These are phyloP conservation scores for Pseudomonodictys pantanalensis DNA, from an alignment of 495 filamentous ascomycete genomes.

Conservation along the genomic window DNA sequence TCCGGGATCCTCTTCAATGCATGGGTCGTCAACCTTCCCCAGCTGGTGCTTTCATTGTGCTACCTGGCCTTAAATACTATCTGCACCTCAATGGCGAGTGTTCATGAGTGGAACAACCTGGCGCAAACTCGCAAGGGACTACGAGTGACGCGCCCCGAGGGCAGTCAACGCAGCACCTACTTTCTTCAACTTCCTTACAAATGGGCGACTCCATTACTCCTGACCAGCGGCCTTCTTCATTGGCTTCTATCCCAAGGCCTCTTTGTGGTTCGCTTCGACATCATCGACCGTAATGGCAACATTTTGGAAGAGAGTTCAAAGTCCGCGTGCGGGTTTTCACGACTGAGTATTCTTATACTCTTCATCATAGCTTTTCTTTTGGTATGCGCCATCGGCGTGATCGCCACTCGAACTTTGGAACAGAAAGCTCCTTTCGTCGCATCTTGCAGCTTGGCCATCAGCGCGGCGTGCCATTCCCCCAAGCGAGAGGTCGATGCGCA, in stretches of 20 bases:
- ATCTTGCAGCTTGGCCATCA: constrained; percentile 48
- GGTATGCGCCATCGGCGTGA: constrained; percentile 7
- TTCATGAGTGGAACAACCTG: constrained; percentile 37
- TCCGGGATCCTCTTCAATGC: constrained; percentile 23
- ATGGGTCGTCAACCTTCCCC: constrained; percentile 46
- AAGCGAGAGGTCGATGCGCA: constrained; percentile 14
- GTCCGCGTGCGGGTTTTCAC: constrained; percentile 34
- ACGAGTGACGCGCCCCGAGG: constrained; percentile 48
- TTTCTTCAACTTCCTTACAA: constrained; percentile 49
- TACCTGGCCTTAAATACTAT: constrained; percentile 48
- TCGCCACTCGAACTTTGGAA: constrained; percentile 30
- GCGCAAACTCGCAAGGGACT: constrained; percentile 40
- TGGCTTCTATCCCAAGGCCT: constrained; percentile 46
- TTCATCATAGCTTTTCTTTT: constrained; percentile 38
- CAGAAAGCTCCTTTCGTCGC: constrained; percentile 45
- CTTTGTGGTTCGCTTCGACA: constrained; percentile 36
- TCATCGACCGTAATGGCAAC: neutral
- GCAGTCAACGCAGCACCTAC: constrained; percentile 45
- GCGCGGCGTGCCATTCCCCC: constrained; percentile 49
- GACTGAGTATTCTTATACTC: constrained; percentile 37
- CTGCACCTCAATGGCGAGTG: constrained; percentile 41
- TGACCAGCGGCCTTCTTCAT: constrained; percentile 41
- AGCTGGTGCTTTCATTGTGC: constrained; percentile 44
- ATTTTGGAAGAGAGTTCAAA: constrained; percentile 11
- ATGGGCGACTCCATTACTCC: constrained; percentile 44